A percentile compares a stretch with the other conserved stretches of the same genome.
phyloP scores from a whole-genome alignment of 352 stramenopile genomes.

The Phytophthora brassicae region DNA sequence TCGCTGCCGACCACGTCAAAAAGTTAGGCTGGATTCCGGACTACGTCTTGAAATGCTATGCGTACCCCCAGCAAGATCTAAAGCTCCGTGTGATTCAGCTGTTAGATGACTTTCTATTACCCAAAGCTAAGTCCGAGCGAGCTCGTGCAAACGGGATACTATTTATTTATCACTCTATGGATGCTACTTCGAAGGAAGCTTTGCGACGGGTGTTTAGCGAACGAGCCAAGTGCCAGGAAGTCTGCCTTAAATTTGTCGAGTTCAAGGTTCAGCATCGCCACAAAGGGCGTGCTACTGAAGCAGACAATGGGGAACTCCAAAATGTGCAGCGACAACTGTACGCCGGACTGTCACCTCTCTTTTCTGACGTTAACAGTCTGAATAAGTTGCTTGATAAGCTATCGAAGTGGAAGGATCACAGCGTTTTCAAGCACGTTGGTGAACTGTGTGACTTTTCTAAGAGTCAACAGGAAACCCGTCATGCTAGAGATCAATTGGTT shows the following conservation, averaged over 20 bases:
- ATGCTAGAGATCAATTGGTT: constrained; percentile 65
- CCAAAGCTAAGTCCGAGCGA: constrained; percentile 56
- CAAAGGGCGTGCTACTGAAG: constrained; percentile 14
- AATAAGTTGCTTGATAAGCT: constrained; percentile 67
- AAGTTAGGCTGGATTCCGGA: constrained; percentile 85
- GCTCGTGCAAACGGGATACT: constrained; percentile 66
- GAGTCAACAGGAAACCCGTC: constrained; percentile 48
- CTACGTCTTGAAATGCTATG: constrained; percentile 86
- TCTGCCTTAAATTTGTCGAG: constrained; percentile 41
- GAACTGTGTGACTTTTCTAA: constrained; percentile 58
- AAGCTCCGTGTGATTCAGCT: constrained; percentile 82
- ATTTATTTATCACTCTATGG: constrained; percentile 72
- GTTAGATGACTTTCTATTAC: constrained; percentile 83
- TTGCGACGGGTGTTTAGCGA: constrained; percentile 71
- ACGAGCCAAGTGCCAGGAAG: constrained; percentile 47
- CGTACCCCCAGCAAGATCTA: constrained; percentile 83
- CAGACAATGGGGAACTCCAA: constrained; percentile 19
- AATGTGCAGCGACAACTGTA: constrained; percentile 40
- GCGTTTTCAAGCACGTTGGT: constrained; percentile 73
- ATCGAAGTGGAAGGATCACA: constrained; percentile 74
- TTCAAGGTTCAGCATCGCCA: constrained; percentile 51
- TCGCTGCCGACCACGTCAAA: constrained; percentile 44
- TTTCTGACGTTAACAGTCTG: constrained; percentile 59
- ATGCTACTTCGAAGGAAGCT: constrained; percentile 66
- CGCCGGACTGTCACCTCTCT: constrained; percentile 46